Evolutionary conservation across 78 protist species (phyloP), one percentile per base, ranked within the genome.

Genomic region (Isochrysis galbana): DNA sequence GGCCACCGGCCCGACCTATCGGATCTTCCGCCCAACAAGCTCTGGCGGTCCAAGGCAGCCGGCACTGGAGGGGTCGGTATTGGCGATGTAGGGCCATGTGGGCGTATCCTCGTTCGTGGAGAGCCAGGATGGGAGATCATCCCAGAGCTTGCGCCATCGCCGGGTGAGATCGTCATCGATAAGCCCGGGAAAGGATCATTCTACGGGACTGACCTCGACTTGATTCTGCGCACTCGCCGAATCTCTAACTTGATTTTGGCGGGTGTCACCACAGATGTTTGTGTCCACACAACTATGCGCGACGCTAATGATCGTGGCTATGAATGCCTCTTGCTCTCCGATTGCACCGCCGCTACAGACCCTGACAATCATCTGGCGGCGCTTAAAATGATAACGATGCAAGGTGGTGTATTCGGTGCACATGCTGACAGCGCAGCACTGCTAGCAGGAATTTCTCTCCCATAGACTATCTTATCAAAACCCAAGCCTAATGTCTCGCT

Each of bases 261-360:
- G 45, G 82, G 82, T 26, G 36, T 72, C 82, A 72, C 82, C 29
- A 72, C 82, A 7, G 82, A 72, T 42, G 82, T 72, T 22, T 72
- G 82, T 42, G 82, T 72, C 32, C 82, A 72, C 82, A 72, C 82
- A 5, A 72, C 82, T 38, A n/a, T 72, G 82, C 82, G 82, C 82
- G 82, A 72, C 22, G 82, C 82, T 1, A 61, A 61, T 32, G 74
- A 72, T 42, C 0, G 7, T 21, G 82, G 82, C 41, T 72, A 5
- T 23, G 82, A 72, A 42, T 72, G 82, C 82, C 44, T n/a, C 25
- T 42, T 72, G 23, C 41, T 72, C 44, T 0, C 82, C 11, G 82
- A 72, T 42, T 38, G 82, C 82, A 72, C 44, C 32, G 82, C 44
- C 25, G 82, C 82, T 38, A 72, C 82, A 19, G 82, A 72, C 82